These are phyloP conservation scores for Sphenostylis stenocarpa DNA, from an alignment of 306 rosid genomes.

Conservation along the genomic window DNA sequence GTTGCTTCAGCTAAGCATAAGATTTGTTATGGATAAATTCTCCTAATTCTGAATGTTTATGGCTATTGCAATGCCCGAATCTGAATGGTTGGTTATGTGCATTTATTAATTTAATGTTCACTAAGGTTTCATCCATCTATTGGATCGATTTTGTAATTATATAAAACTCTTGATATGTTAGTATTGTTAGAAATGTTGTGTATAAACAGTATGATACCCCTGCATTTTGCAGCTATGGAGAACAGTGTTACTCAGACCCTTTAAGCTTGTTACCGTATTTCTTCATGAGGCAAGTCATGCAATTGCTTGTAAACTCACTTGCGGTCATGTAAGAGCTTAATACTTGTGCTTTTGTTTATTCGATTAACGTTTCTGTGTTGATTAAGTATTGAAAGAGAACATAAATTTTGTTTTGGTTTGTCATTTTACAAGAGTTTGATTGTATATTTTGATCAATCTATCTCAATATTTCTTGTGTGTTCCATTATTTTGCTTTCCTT, in stretches of 20 bases:
- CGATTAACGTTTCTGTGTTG: neutral
- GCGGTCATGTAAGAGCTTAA: constrained; percentile 51
- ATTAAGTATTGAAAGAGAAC: neutral
- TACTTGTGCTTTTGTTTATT: neutral
- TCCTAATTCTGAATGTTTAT: neutral
- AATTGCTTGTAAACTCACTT: constrained; percentile 60
- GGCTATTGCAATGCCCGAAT: neutral
- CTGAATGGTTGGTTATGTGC: neutral
- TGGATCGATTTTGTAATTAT: neutral
- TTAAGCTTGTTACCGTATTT: constrained; percentile 70
- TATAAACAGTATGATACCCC: too few species aligned
- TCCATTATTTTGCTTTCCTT: neutral
- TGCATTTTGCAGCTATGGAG: constrained; percentile 62
- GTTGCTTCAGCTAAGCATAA: too few species aligned
- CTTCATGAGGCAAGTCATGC: constrained; percentile 80
- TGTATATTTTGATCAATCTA: neutral
- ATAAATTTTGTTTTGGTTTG: neutral
- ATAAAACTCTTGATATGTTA: neutral
- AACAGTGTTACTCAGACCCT: constrained; percentile 63
- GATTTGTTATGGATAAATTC: neutral
- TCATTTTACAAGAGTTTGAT: neutral
- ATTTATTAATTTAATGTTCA: neutral
- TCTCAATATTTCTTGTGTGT: neutral
- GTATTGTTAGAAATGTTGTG: neutral
- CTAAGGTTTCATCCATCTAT: neutral